Base-by-base conservation (phyloP, 192 early-diverging fungal species). In the Coemansia interrupta region DNA sequence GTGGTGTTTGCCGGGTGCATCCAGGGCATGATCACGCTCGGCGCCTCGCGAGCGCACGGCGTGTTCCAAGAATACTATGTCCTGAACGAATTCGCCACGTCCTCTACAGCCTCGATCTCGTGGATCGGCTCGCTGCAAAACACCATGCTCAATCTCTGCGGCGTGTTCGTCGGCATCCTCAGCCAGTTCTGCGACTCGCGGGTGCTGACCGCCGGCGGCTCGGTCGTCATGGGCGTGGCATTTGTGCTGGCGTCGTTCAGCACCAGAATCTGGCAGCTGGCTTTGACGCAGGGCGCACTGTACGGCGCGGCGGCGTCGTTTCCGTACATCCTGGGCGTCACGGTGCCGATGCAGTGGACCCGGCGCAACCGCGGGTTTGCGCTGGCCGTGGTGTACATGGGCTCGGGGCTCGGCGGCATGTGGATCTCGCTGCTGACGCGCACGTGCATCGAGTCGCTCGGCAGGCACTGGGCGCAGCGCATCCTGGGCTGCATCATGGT, bases 191-290 rank as follows among this genome's bases (percentile, higher is more conserved):
- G 47, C 43, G 69, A 72, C 20, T 48, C 65, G 4, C 53, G 74
- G 24, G 26, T 64, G 0, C 23, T 78, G 43, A 71, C 68, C 24
- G 68, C 64, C 2, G 53, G 18, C 0, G 71, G 61, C 1, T 57
- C 71, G 15, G 14, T 61, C 0, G n/a, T 40, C 0, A 66, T 79
- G 71, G 68, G 70, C 18, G 12, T 54, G 13, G 47, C 71, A 15
- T 66, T 82, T 20, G 59, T 82, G 12, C 44, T 72, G 24, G 81
- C 81, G 7, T 80, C 81, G 36, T 76, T 82, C 29, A 67, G 68
- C 44, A 79, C 81, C 4, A 44, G 68, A 54, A 30, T 82, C 2
- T 82, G 80, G 80, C 80, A 82, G 63, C 58, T 82, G 48, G 64
- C 63, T 19, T 18, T 82, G 53, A 76, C 81, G 13, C 81, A 82